Evolutionary conservation across 306 rosid genomes (phyloP), one percentile per base, ranked within the genome.

Genomic region (Malus domestica): DNA sequence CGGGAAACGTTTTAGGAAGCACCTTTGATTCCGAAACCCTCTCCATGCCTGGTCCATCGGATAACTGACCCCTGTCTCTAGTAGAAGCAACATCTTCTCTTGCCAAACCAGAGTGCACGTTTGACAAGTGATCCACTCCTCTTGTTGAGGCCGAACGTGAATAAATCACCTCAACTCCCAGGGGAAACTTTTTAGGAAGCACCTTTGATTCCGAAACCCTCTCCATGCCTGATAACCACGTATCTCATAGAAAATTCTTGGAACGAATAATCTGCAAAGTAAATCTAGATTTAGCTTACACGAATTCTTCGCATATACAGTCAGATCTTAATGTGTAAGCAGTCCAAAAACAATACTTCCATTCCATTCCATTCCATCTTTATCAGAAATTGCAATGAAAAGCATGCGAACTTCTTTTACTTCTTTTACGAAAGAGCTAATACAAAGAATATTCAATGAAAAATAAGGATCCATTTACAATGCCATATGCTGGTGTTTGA

Each of bases 1-100:
- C 62, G 25, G 93, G 92, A 73, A 91, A 80, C 20, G 70, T 79
- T 44, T 78, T 80, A 2, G 91, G 91, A 76, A 77, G 80, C 71
- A 85, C 80, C 79, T 89, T 95, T 15, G 87, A 84, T 72, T 92
- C 97, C 70, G 89, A 86, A 85, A 80, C 80, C 89, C 96, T 90
- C 81, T 90, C 97, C 40, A 35, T 35, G 40, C 40, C 40, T 35
- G 40, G 40, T 35, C 80, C 74, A 77, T 80, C 83, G 30, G 93
- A 73, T 61, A 83, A 58, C 14, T 84, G 89, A 77, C 74, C 60
- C 76, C 87, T 71, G 72, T 89, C 94, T 77, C 87, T 85, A 0
- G 78, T 80, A 3, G 86, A 75, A 40, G 69, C 70, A 58, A 77
- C 40, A 3, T 60, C 80, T 57, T 68, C 80, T 70, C 80, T n/a